A percentile compares a stretch with the other conserved stretches of the same genome.
These are phyloP conservation scores for Cladophialophora chaetospira DNA, from an alignment of 2,329 filamentous ascomycete genomes.

Conservation along the genomic window DNA sequence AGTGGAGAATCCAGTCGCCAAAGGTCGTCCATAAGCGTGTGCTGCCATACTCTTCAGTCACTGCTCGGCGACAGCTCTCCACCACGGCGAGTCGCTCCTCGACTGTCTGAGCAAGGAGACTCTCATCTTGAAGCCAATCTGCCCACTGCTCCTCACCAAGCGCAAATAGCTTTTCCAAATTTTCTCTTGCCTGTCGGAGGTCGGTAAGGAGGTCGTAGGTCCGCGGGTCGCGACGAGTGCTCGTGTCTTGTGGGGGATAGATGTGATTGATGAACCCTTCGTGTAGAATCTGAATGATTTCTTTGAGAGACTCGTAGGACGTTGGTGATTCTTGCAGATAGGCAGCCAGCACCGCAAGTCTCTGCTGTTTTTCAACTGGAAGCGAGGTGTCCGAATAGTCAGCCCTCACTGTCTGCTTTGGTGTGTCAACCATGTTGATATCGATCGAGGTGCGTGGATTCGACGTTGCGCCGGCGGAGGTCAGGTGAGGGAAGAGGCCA, in stretches of 20 bases:
- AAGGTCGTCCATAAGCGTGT: slow-evolving; percentile 64
- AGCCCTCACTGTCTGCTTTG: slow-evolving; percentile 42
- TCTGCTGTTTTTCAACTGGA: slow-evolving; percentile 42
- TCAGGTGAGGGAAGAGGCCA: slow-evolving; percentile 18
- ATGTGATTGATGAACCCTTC: slow-evolving; percentile 51
- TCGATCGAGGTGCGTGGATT: slow-evolving; percentile 46
- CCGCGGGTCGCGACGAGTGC: slow-evolving; percentile 48
- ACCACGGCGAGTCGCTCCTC: slow-evolving; percentile 62
- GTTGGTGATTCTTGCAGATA: slow-evolving; percentile 50
- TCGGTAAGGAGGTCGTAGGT: slow-evolving; percentile 51
- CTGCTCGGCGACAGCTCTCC: slow-evolving; percentile 61
- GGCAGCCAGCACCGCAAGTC: slow-evolving; percentile 44
- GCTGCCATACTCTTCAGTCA: slow-evolving; percentile 63
- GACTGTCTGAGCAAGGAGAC: slow-evolving; percentile 55
- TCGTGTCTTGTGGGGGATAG: slow-evolving; percentile 46
- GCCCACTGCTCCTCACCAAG: slow-evolving; percentile 65
- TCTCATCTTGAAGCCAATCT: slow-evolving; percentile 66
- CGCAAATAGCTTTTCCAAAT: slow-evolving; percentile 64
- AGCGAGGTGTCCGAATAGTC: slow-evolving; percentile 48
- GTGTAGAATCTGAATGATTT: slow-evolving; percentile 51
- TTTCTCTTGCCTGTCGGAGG: slow-evolving; percentile 53
- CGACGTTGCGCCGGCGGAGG: slow-evolving; percentile 24
- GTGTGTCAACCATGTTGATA: slow-evolving; percentile 48
- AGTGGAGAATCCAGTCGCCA: slow-evolving; percentile 61
- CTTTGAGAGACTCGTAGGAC: slow-evolving; percentile 49